Base-by-base conservation (phyloP, 805 yeast species). In the Saturnispora galanensis region DNA sequence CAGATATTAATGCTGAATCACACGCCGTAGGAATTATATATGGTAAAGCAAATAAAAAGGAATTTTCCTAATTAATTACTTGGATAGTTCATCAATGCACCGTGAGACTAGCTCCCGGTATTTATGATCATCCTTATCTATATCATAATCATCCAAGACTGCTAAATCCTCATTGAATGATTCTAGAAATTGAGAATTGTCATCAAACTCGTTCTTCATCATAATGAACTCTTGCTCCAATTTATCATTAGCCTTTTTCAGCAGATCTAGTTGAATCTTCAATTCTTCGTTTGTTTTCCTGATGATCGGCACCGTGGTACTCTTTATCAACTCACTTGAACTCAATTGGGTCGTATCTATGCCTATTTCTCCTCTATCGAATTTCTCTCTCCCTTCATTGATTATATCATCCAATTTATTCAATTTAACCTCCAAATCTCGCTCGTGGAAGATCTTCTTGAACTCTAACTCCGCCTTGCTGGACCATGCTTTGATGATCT, bases 321-420 rank as follows among this genome's bases (percentile, higher is more conserved):
- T 51, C 12, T 50, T 50, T 6, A 57, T 49, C 1, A 62, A 42
- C 35, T 60, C 57, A 40, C 47, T 38, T 50, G 48, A 42, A 29
- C 45, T 26, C 4, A 50, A 32, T 18, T 41, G 26, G 11, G 48
- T 33, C 4, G 54, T 44, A 33, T 52, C 46, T 1, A 57, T 40
- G 9, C 47, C 21, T 53, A 30, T 30, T 31, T 33, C 31, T 1
- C 52, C 42, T 11, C 44, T 29, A 3, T 54, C 52, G 4, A 37
- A 43, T 18, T 50, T 47, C 21, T 48, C 43, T 38, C 47, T 41
- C 28, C 78, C 77, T 10, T 57, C 59, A 29, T 62, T 59, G 11
- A 76, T 65, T 13, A 76, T 58, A 44, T 68, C 70, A 53, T 76
- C 81, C 39, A 76, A 57, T 42, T 67, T 68, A 49, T 74, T 59